A percentile compares a stretch with the other conserved stretches of the same genome.
Evolutionary conservation across 441 rosid genomes (phyloP).

Genomic region (Viola pubescens): DNA sequence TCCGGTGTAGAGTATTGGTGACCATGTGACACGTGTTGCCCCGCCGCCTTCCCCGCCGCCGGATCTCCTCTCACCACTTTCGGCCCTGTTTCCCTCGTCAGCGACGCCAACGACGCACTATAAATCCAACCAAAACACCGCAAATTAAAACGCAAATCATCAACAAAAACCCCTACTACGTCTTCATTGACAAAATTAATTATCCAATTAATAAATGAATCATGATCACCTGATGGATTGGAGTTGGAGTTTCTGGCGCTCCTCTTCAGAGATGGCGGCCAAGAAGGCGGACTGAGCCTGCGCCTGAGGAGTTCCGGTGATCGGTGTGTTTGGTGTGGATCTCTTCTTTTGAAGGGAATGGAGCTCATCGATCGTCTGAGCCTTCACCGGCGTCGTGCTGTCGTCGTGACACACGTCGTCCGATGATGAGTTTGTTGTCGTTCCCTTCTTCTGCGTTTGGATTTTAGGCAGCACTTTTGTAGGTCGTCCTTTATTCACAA

Average conservation of each 20-base stretch:
- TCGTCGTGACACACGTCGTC: slow-evolving; percentile 54
- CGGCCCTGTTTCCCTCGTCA: slow-evolving; percentile 76
- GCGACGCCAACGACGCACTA: slow-evolving; percentile 94
- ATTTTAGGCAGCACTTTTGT: slow-evolving; percentile 42
- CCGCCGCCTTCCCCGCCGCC: slow-evolving; percentile 48
- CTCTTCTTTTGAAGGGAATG: slow-evolving; percentile 68
- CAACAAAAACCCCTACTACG: neutral
- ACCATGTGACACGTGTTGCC: slow-evolving; percentile 29
- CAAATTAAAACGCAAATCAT: neutral
- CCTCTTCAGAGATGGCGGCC: slow-evolving; percentile 48
- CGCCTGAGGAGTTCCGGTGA: slow-evolving; percentile 10
- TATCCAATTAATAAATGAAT: neutral
- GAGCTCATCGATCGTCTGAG: slow-evolving; percentile 69
- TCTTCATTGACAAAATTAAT: neutral
- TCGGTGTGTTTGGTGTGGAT: slow-evolving; percentile 69
- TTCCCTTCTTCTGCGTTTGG: slow-evolving; percentile 30
- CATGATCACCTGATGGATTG: slow-evolving; percentile 58
- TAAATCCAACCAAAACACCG: neutral
- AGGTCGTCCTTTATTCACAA: neutral
- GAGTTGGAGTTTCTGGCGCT: slow-evolving; percentile 67
- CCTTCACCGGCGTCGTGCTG: slow-evolving; percentile 59
- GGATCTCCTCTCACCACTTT: slow-evolving; percentile 73
- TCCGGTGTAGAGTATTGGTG: slow-evolving; percentile 36
- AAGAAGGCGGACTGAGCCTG: slow-evolving; percentile 35
- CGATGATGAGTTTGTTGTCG: slow-evolving; percentile 16